Percentiles rank a stretch among this genome's conserved stretches.
Conservation (phyloP, 257 asterid species). For the Plantago major region DNA sequence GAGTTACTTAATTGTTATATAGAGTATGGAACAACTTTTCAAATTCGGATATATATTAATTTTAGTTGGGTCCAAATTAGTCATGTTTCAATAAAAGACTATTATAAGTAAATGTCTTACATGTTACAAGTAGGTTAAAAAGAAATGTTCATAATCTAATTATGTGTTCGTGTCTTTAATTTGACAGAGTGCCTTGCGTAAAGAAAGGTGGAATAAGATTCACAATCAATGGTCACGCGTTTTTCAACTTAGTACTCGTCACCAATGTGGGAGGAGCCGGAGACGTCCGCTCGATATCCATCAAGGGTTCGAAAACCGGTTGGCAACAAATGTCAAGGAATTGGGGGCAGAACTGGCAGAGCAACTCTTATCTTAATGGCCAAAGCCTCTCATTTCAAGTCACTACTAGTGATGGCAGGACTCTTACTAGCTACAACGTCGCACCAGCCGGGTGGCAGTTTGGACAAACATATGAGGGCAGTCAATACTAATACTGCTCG, state of each 20-base stretch:
- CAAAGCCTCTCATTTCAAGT: slow-evolving; percentile 60
- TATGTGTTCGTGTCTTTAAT: not conserved
- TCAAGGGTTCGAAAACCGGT: slow-evolving; percentile 63
- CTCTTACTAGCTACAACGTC: slow-evolving; percentile 34
- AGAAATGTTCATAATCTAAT: not conserved
- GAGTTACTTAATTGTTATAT: no score
- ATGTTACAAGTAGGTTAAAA: no score
- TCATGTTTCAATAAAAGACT: no score
- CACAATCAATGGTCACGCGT: slow-evolving; percentile 83
- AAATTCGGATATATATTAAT: no score
- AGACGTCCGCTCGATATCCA: slow-evolving; percentile 64
- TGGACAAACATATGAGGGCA: slow-evolving; percentile 60
- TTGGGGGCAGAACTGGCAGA: slow-evolving; percentile 88
- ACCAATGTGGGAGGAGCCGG: slow-evolving; percentile 94
- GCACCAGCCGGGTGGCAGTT: slow-evolving; percentile 53
- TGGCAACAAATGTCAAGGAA: slow-evolving; percentile 61
- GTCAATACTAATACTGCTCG: slow-evolving; percentile 35
- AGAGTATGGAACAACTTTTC: no score
- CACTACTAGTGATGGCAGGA: slow-evolving; percentile 63
- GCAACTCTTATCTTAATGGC: slow-evolving; percentile 51
- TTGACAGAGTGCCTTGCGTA: slow-evolving; percentile 27
- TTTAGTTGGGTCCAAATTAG: no score
- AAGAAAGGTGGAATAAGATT: slow-evolving; percentile 86
- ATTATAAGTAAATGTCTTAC: no score
- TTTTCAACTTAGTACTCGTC: slow-evolving; percentile 75